These are phyloP conservation scores for Datura wrightii DNA, from an alignment of 257 asterid genomes.

Conservation along the genomic window DNA sequence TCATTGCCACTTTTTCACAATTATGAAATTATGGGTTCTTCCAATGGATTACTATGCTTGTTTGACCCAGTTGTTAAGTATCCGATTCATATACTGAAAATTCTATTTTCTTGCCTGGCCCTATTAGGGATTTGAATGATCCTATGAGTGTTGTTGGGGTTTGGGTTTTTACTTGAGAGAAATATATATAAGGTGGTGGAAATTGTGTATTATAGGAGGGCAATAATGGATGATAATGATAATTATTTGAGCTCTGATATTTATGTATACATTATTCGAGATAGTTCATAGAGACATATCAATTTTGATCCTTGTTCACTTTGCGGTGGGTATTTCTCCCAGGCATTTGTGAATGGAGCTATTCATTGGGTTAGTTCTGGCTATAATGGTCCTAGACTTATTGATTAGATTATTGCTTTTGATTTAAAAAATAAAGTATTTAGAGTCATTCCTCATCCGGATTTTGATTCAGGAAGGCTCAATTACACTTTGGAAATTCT, in stretches of 20 bases:
- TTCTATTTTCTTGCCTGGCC: not conserved
- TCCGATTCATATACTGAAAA: conserved; percentile 6
- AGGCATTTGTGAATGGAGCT: conserved; percentile 18
- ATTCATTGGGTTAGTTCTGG: conserved; percentile 29
- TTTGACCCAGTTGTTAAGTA: conserved; percentile 25
- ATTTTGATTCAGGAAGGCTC: conserved; percentile 21
- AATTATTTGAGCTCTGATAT: not conserved
- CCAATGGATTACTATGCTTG: conserved; percentile 21
- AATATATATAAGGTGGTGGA: conserved; percentile 23
- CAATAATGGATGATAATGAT: not conserved
- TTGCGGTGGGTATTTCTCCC: not conserved
- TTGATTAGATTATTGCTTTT: conserved; percentile 34
- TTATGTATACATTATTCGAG: not conserved
- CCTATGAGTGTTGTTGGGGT: conserved; percentile 12
- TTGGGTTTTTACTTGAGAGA: conserved; percentile 8
- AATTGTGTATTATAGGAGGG: not conserved
- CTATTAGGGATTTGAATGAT: not conserved
- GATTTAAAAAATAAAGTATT: conserved; percentile 39
- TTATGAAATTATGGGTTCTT: conserved; percentile 28
- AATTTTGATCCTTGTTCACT: not conserved
- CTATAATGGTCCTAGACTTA: conserved; percentile 6
- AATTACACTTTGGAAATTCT: conserved; percentile 37
- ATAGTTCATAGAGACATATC: not conserved
- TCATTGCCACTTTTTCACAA: not conserved
- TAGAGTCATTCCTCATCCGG: conserved; percentile 26